phyloP scores from a whole-genome alignment of 2,329 filamentous ascomycete species.

The Xylaria multiplex region DNA sequence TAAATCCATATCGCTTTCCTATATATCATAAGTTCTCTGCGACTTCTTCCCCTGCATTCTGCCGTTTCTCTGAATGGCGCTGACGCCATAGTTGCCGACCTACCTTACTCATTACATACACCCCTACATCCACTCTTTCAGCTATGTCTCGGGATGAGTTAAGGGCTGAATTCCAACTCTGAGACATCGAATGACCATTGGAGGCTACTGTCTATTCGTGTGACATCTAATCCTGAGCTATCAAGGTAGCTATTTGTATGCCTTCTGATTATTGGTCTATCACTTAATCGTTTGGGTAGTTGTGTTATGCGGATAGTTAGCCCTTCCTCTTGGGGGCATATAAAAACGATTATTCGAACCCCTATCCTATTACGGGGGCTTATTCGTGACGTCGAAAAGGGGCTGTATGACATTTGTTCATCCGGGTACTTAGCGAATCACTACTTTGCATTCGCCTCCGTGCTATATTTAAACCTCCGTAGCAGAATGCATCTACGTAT shows the following conservation, averaged over 20 bases:
- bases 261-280: background rate
- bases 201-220: too few relatives aligned
- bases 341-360: too few relatives aligned
- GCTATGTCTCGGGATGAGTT: too few relatives aligned
- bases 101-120: too few relatives aligned
- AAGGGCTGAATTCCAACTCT: too few relatives aligned
- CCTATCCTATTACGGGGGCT: background rate
- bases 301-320: background rate
- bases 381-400: background rate
- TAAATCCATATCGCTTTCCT: background rate
- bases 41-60: background rate
- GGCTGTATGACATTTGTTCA: background rate
- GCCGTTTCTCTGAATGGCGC: background rate
- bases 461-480: background rate
- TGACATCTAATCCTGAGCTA: too few relatives aligned
- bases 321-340: background rate
- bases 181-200: too few relatives aligned
- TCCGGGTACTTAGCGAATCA: too few relatives aligned
- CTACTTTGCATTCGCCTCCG: background rate
- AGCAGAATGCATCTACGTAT: conserved; percentile 26
- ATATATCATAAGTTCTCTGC: background rate
- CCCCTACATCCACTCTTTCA: too few relatives aligned
- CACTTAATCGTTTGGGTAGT: background rate
- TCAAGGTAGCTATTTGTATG: background rate
- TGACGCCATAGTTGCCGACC: background rate